Evolutionary conservation across 257 asterid genomes (phyloP).

Genomic region (Solanum rostratum): DNA sequence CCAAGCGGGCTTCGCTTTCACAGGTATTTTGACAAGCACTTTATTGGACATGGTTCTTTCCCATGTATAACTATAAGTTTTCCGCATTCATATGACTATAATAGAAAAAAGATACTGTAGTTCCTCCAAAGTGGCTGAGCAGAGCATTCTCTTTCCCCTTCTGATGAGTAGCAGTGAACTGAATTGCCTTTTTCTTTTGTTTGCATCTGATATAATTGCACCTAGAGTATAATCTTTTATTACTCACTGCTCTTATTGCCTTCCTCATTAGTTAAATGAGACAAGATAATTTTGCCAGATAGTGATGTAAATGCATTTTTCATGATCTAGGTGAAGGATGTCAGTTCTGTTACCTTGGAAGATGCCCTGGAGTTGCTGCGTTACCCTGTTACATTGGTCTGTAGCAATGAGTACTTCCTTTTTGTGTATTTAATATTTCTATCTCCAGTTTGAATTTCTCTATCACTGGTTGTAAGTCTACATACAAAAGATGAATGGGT

Average conservation of each 20-base stretch:
- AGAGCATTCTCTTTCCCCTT: background rate
- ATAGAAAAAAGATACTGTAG: background rate
- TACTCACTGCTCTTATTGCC: background rate
- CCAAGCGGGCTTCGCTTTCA: conserved; percentile 68
- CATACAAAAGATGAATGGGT: background rate
- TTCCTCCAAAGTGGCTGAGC: background rate
- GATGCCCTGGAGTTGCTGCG: conserved; percentile 65
- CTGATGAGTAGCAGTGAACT: background rate
- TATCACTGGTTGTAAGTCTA: conserved; percentile 2
- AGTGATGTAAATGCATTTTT: background rate
- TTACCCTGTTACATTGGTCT: conserved; percentile 80
- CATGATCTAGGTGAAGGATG: conserved; percentile 44
- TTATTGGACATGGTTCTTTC: background rate
- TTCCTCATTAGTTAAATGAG: background rate
- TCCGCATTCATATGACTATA: background rate
- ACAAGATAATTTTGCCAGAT: background rate
- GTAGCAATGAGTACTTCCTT: background rate
- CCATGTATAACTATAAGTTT: background rate
- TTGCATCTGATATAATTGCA: background rate
- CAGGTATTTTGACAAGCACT: conserved; percentile 28
- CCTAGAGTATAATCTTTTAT: background rate
- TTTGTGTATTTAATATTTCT: background rate
- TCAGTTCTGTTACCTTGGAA: conserved; percentile 58
- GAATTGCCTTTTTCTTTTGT: background rate
- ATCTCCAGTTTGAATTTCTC: background rate